Conservation (phyloP, 2,329 filamentous ascomycete species). For the Monosporascus cannonballus region DNA sequence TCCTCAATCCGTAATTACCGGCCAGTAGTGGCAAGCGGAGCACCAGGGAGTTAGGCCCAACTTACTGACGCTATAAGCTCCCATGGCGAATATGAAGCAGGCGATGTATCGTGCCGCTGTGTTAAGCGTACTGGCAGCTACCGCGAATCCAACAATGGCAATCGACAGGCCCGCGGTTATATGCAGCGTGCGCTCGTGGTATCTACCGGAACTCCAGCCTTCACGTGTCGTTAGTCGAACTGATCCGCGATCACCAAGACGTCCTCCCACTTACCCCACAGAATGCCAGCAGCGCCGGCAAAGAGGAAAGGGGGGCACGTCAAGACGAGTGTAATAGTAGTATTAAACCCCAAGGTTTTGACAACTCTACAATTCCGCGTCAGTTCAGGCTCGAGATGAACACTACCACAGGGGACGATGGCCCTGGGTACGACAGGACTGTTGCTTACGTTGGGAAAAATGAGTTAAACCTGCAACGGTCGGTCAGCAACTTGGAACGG, state of each 20-base stretch:
- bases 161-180: slow-evolving; percentile 37
- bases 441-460: slow-evolving; percentile 35
- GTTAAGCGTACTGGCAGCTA: slow-evolving; percentile 32
- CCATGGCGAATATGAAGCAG: slow-evolving; percentile 36
- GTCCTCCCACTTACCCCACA: slow-evolving; percentile 3
- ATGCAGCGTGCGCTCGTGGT: slow-evolving; percentile 44
- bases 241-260: too few relatives aligned
- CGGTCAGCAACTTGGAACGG: too few relatives aligned
- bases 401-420: too few relatives aligned
- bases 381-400: too few relatives aligned
- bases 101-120: slow-evolving; percentile 33
- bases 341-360: slow-evolving; percentile 41
- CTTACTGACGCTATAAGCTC: slow-evolving; percentile 35
- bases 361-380: slow-evolving; percentile 31
- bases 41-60: too few relatives aligned
- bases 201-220: slow-evolving; percentile 42
- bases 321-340: slow-evolving; percentile 43
- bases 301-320: slow-evolving; percentile 47
- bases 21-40: too few relatives aligned
- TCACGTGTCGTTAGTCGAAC: slow-evolving; percentile 12
- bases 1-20: too few relatives aligned
- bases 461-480: slow-evolving; percentile 30
- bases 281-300: slow-evolving; percentile 39
- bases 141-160: slow-evolving; percentile 36
- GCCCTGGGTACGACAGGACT: too few relatives aligned